Conservation (phyloP, 169 alveolate species). For the Plasmodium blacklocki region DNA sequence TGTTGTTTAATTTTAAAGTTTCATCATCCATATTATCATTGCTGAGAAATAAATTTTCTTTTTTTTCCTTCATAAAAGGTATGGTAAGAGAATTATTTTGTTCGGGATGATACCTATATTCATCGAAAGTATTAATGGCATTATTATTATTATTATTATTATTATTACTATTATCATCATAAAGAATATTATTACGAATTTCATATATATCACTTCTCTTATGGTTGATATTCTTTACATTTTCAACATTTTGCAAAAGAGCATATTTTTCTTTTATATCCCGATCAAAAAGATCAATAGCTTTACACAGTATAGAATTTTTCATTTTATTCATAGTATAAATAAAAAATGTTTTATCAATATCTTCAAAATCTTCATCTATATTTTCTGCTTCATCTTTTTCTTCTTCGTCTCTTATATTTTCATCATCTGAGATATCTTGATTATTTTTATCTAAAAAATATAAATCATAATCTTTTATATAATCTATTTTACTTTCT, state of each 20-base stretch:
- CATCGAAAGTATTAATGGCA: no score
- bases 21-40: not conserved
- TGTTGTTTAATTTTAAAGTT: not conserved
- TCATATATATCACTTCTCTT: not conserved
- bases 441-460: slow-evolving; percentile 13
- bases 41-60: no score
- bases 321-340: slow-evolving; percentile 54
- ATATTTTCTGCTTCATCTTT: slow-evolving; percentile 6
- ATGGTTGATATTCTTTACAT: no score
- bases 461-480: slow-evolving; percentile 47
- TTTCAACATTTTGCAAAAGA: no score
- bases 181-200: not conserved
- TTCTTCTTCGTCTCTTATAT: not conserved
- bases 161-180: no score
- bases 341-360: slow-evolving; percentile 12
- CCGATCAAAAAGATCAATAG: slow-evolving; percentile 49
- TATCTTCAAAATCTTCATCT: slow-evolving; percentile 32
- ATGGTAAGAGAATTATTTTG: no score
- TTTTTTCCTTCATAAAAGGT: no score
- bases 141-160: no score
- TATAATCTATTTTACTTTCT: slow-evolving; percentile 69
- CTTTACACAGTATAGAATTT: slow-evolving; percentile 52
- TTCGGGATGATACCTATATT: no score
- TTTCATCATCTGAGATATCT: slow-evolving; percentile 1
- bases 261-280: no score